Percentiles rank a stretch among this genome's conserved stretches.
Conservation (phyloP, 345 rosid genomes). For the Hibiscus trionum region DNA sequence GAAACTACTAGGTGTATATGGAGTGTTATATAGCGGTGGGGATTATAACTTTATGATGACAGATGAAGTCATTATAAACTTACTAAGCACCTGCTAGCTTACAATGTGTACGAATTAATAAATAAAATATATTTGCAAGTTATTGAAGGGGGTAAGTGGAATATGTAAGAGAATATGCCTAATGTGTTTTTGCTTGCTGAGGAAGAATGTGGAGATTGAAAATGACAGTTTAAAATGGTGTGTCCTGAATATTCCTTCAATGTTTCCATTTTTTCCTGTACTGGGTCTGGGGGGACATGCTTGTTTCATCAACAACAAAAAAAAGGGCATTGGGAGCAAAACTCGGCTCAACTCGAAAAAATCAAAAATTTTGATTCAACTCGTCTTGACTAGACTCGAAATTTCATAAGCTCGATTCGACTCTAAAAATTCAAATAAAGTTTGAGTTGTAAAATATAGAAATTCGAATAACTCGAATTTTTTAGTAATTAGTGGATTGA, state of each 20-base stretch:
- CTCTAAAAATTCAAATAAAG: too few relatives aligned
- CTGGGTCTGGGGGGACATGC: not conserved
- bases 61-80: not conserved
- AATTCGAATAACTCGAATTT: too few relatives aligned
- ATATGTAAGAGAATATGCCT: slow-evolving; percentile 19
- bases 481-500: too few relatives aligned
- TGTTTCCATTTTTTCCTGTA: not conserved
- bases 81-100: not conserved
- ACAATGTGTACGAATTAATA: not conserved
- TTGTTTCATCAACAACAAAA: not conserved
- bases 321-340: too few relatives aligned
- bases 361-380: too few relatives aligned
- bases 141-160: not conserved
- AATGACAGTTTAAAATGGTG: slow-evolving; percentile 10
- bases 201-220: slow-evolving; percentile 3
- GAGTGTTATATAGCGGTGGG: slow-evolving; percentile 10
- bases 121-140: not conserved
- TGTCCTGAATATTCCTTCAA: slow-evolving; percentile 1
- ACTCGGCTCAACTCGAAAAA: too few relatives aligned
- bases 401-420: too few relatives aligned
- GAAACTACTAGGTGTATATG: not conserved
- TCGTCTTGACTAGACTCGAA: too few relatives aligned
- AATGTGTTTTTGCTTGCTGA: not conserved
- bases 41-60: slow-evolving; percentile 9
- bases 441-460: too few relatives aligned